Base-by-base conservation (phyloP, 805 yeast species). In the Saccharomyces paradoxus region DNA sequence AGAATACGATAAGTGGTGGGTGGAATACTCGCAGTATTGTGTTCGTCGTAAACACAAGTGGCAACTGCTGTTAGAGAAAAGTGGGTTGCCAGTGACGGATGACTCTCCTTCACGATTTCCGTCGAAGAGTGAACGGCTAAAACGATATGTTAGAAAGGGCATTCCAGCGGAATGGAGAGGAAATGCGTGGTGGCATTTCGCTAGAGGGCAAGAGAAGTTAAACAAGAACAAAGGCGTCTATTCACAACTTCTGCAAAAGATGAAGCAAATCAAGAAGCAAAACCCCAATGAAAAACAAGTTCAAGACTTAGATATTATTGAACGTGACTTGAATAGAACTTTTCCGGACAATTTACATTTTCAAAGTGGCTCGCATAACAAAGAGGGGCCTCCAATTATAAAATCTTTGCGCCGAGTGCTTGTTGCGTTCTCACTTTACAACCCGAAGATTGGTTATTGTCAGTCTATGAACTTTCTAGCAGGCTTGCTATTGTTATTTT, bases 101-200 rank as follows among this genome's bases (percentile, higher is more conserved):
- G 81, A 77, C 32, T 71, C 69, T 6, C 94, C 95, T 0, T 71
- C 75, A 0, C 69, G 89, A 58, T 89, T 86, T 60, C 96, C 96
- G 0, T 82, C 92, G 1, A 80, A 79, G 56, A 85, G 90, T 2
- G 91, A 85, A 55, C 89, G 86, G 60, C 75, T 89, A 58, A 86
- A 87, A 64, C 79, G 95, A 55, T 84, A 88, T 63, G 81, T 94
- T 12, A 79, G 97, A 54, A 87, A 87, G 67, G 99, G 99, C 12
- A 84, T 92, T 10, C 98, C 99, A 0, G 91, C 96, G 0, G 97
- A 89, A 66, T 92, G 97, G 97, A 76, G 99, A 60, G 99, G 99
- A 1, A 81, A 81, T 60, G 97, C 97, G 0, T 92, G 99, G 99
- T 92, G 94, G 77, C 85, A 83, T 74, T 92, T 88, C 69, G 96